These are phyloP conservation scores for Avena eriantha DNA, from an alignment of 176 grass and related monocot species.

Conservation along the genomic window DNA sequence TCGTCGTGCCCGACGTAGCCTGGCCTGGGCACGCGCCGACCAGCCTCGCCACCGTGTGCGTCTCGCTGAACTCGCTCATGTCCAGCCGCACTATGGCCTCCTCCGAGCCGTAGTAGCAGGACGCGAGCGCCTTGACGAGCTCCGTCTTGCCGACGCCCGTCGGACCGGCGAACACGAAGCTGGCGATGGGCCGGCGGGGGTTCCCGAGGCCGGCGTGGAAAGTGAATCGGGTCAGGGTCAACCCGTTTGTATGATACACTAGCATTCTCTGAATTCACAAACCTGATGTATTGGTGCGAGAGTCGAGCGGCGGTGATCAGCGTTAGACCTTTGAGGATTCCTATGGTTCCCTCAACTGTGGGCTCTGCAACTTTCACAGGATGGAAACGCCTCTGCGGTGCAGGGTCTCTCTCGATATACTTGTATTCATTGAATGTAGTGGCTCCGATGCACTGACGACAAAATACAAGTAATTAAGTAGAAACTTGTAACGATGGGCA, in stretches of 20 bases:
- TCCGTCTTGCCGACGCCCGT: constrained; percentile 92
- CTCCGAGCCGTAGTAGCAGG: constrained; percentile 82
- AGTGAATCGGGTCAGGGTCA: neutral
- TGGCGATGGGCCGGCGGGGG: constrained; percentile 74
- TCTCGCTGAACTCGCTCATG: constrained; percentile 93
- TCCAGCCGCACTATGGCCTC: constrained; percentile 90
- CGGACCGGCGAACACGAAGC: constrained; percentile 90
- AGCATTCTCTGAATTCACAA: neutral
- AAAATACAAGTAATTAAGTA: neutral
- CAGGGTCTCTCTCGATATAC: constrained; percentile 90
- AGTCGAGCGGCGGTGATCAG: constrained; percentile 66
- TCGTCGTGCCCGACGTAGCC: constrained; percentile 93
- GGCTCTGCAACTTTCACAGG: constrained; percentile 90
- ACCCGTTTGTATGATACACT: neutral
- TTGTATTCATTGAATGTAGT: constrained; percentile 93
- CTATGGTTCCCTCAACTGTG: constrained; percentile 86
- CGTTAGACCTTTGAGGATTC: constrained; percentile 81
- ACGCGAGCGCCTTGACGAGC: constrained; percentile 72
- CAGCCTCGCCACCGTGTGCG: constrained; percentile 70
- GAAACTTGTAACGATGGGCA: too few relatives aligned
- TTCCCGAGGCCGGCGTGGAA: constrained; percentile 61
- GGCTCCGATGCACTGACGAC: constrained; percentile 79
- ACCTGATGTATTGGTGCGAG: constrained; percentile 91
- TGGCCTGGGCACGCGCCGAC: constrained; percentile 76
- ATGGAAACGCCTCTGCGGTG: constrained; percentile 88